Evolutionary conservation across 1,284 basidiomycete species (phyloP), one percentile per base, ranked within the genome.

Genomic region (Microbotryum silenes-acaulis): DNA sequence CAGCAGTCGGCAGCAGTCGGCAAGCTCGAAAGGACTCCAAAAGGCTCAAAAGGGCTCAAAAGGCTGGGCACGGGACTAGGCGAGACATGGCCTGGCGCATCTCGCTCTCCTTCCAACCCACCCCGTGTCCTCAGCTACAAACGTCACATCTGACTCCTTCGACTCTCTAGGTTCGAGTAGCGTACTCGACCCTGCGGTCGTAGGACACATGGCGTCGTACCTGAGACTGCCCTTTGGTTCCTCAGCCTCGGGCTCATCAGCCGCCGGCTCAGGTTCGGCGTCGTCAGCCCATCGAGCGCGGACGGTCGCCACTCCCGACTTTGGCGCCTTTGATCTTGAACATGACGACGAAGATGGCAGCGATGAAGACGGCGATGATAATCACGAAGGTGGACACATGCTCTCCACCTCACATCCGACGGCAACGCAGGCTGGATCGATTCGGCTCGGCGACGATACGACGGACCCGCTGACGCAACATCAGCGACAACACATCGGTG

Each of bases 311-410:
- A 31, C 51, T 23, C 51, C 51, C 51, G 31, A 64, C 54, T 51
- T 67, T 65, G 59, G 56, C 54, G 27, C 60, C 37, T 23, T 51
- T 61, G 51, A 63, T 58, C 57, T 57, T 12, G 59, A 67, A 51
- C 53, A 67, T 48, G 37, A 60, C 53, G 51, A 61, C 7, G 42
- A 56, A 29, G 51, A 65, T 54, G 59, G 49, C 6, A 31, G 31
- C 31, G 31, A 31, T 8, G 31, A 31, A 31, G 53, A 37, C 14
- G 21, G 29, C 14, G 14, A 25, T 16, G 56, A 57, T 48, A 51
- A 56, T 27, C 18, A 25, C 33, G 51, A 57, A 25, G 54, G 45
- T 45, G 4, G 27, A 8, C 10, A 21, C 53, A 25, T 45, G 16
- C 29, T 27, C 54, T 47, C 54, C 16, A n/a, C 20, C 47, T 25